These are phyloP conservation scores for Porpolomopsis calyptriformis DNA, from an alignment of 768 basidiomycete species.

Conservation along the genomic window DNA sequence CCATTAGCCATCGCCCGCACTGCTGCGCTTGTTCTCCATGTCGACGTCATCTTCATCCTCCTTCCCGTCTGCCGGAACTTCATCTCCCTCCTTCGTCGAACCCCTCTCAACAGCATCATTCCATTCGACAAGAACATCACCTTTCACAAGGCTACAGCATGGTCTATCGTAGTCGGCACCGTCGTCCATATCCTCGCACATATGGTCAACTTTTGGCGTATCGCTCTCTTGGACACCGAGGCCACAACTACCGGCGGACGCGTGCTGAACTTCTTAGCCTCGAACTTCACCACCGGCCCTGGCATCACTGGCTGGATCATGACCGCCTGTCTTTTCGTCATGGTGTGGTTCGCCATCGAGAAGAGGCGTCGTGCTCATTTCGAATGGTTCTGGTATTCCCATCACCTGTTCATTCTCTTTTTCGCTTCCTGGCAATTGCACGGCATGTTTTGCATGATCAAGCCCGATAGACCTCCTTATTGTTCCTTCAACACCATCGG, in stretches of 20 bases:
- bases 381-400: slow-evolving; percentile 83
- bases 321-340: slow-evolving; percentile 58
- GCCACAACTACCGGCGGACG: slow-evolving; percentile 45
- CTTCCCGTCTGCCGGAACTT: slow-evolving; percentile 94
- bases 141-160: slow-evolving; percentile 84
- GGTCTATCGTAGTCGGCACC: slow-evolving; percentile 76
- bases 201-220: slow-evolving; percentile 72
- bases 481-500: slow-evolving; percentile 81
- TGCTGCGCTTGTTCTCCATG: slow-evolving; percentile 82
- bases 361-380: slow-evolving; percentile 69
- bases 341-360: slow-evolving; percentile 81
- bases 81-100: slow-evolving; percentile 78
- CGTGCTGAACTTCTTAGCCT: slow-evolving; percentile 58
- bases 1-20: slow-evolving; percentile 69
- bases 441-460: slow-evolving; percentile 95
- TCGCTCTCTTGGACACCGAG: slow-evolving; percentile 45
- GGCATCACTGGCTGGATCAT: slow-evolving; percentile 84
- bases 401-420: slow-evolving; percentile 86
- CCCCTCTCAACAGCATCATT: slow-evolving; percentile 75
- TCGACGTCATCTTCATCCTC: slow-evolving; percentile 89
- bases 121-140: slow-evolving; percentile 91
- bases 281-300: slow-evolving; percentile 79
- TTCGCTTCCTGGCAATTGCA: slow-evolving; percentile 93
- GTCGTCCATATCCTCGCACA: slow-evolving; percentile 73
- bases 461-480: slow-evolving; percentile 79